Percentiles rank a stretch among this genome's conserved stretches.
These are phyloP conservation scores for Mycena polygramma DNA, from an alignment of 768 basidiomycete genomes.

Conservation along the genomic window DNA sequence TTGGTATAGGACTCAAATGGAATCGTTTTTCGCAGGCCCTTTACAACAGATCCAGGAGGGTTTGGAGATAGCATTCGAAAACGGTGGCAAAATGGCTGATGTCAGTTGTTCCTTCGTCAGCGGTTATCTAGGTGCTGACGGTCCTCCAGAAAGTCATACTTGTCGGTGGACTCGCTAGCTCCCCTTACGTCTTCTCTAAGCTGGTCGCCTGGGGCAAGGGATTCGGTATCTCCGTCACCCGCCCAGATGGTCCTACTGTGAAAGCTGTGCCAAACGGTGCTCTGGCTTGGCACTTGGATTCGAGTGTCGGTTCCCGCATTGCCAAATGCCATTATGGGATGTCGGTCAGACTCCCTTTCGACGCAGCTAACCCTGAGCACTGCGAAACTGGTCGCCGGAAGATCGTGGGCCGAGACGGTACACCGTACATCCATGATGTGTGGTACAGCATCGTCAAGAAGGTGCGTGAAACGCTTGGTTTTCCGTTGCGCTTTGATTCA, in stretches of 20 bases:
- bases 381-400: neutral
- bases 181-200: slow-evolving; percentile 43
- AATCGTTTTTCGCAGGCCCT: slow-evolving; percentile 34
- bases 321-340: slow-evolving; percentile 45
- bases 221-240: slow-evolving; percentile 36
- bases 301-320: slow-evolving; percentile 41
- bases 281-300: slow-evolving; percentile 45
- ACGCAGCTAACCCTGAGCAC: slow-evolving; percentile 31
- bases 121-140: neutral
- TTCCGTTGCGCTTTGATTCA: neutral
- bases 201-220: slow-evolving; percentile 40
- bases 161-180: slow-evolving; percentile 47
- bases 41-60: slow-evolving; percentile 35
- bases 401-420: slow-evolving; percentile 3
- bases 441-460: slow-evolving; percentile 44
- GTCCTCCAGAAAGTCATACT: slow-evolving; percentile 44
- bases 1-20: slow-evolving; percentile 34
- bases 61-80: slow-evolving; percentile 39
- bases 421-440: slow-evolving; percentile 18
- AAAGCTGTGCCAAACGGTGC: slow-evolving; percentile 49
- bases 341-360: slow-evolving; percentile 21
- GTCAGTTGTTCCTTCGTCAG: slow-evolving; percentile 3
- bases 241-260: slow-evolving; percentile 42
- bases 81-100: slow-evolving; percentile 36
- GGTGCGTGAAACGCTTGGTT: slow-evolving; percentile 19